These are phyloP conservation scores for Globisporangium splendens DNA, from an alignment of 352 stramenopile species.

Conservation along the genomic window DNA sequence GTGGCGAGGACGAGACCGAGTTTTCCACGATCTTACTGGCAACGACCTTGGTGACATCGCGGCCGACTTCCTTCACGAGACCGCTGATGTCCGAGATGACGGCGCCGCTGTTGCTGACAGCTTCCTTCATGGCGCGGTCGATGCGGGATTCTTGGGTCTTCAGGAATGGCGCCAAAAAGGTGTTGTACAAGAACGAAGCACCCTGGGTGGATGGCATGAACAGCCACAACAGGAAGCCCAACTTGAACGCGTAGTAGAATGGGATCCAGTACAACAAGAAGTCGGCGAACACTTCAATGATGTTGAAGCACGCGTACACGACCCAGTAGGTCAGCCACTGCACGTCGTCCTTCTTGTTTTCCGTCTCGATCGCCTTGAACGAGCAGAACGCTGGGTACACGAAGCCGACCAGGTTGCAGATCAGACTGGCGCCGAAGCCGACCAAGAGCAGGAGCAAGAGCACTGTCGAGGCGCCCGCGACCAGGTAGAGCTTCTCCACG, in stretches of 20 bases:
- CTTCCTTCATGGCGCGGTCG: conserved; percentile 83
- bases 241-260: conserved; percentile 98
- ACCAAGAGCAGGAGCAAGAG: conserved; percentile 79
- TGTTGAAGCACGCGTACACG: conserved; percentile 96
- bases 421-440: conserved; percentile 81
- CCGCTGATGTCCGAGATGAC: conserved; percentile 80
- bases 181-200: conserved; percentile 94
- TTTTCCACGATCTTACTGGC: conserved; percentile 72
- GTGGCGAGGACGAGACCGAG: conserved; percentile 24
- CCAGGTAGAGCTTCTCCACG: conserved; percentile 88
- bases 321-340: conserved; percentile 98
- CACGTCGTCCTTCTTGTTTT: conserved; percentile 78
- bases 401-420: conserved; percentile 84
- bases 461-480: conserved; percentile 50
- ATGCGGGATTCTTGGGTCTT: conserved; percentile 82
- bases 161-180: conserved; percentile 89
- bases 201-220: conserved; percentile 96
- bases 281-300: conserved; percentile 96
- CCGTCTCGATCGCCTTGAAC: conserved; percentile 83
- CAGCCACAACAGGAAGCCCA: conserved; percentile 96
- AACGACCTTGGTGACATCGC: conserved; percentile 72
- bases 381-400: conserved; percentile 80
- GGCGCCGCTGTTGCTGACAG: conserved; percentile 61
- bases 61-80: conserved; percentile 70
- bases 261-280: conserved; percentile 97